phyloP scores from a whole-genome alignment of 108 stramenopile genomes.

The Chaetoceros muelleri region DNA sequence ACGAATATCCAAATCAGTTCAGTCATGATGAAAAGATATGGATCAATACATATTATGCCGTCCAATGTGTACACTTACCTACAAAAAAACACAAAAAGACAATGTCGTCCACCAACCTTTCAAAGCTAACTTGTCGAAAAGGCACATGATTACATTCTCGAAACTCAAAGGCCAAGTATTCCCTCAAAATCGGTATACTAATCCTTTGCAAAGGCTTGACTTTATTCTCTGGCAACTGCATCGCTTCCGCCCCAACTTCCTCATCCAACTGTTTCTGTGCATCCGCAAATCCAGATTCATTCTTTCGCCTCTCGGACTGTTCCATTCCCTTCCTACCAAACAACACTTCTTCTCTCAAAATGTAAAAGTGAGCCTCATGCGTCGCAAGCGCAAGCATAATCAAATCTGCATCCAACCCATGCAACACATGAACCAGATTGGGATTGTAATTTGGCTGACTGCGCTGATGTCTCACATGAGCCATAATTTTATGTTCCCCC shows the following conservation, averaged over 20 bases:
- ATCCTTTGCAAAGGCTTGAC: constrained; percentile 70
- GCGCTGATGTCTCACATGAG: constrained; percentile 86
- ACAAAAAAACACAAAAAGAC: constrained; percentile 98
- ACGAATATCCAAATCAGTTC: neutral
- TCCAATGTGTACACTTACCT: constrained; percentile 63
- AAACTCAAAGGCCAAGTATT: constrained; percentile 91
- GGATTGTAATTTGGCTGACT: constrained; percentile 91
- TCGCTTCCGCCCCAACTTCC: constrained; percentile 54
- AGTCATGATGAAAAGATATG: neutral
- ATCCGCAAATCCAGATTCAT: constrained; percentile 57
- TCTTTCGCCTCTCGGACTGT: constrained; percentile 45
- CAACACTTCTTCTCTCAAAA: constrained; percentile 89
- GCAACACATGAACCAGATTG: constrained; percentile 90
- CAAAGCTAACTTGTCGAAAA: constrained; percentile 63
- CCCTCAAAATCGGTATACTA: constrained; percentile 86
- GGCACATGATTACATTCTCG: constrained; percentile 38
- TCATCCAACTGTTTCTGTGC: constrained; percentile 67
- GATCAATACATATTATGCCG: constrained; percentile 14
- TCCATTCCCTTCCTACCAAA: constrained; percentile 74
- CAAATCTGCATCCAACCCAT: constrained; percentile 98
- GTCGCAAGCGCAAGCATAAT: constrained; percentile 99
- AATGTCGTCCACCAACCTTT: constrained; percentile 94
- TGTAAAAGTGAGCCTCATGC: constrained; percentile 97
- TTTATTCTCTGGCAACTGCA: constrained; percentile 67
- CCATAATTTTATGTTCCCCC: constrained; percentile 99